These are phyloP conservation scores for Cochlearia excelsa DNA, from an alignment of 345 rosid genomes.

Conservation along the genomic window DNA sequence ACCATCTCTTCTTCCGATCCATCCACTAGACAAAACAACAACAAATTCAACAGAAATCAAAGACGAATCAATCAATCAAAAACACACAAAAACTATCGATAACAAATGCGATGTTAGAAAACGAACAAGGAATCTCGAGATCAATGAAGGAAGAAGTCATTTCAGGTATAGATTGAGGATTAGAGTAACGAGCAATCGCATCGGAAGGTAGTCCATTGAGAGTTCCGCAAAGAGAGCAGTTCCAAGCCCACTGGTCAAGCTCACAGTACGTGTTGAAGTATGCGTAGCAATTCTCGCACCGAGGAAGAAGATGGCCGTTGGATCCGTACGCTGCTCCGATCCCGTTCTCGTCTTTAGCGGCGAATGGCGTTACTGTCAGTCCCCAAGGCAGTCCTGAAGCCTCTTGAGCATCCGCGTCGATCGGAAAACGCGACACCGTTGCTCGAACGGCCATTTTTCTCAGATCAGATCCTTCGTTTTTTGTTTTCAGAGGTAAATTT, in stretches of 20 bases:
- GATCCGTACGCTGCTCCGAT: slow-evolving; percentile 71
- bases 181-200: slow-evolving; percentile 76
- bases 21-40: slow-evolving; percentile 46
- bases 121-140: slow-evolving; percentile 77
- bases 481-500: background rate
- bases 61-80: slow-evolving; percentile 4
- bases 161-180: slow-evolving; percentile 72
- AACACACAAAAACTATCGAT: background rate
- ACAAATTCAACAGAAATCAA: background rate
- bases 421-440: slow-evolving; percentile 75
- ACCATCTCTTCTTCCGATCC: slow-evolving; percentile 74
- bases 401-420: slow-evolving; percentile 73
- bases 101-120: background rate
- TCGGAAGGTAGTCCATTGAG: slow-evolving; percentile 77
- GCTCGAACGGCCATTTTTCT: slow-evolving; percentile 69
- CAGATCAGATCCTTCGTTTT: background rate
- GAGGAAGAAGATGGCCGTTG: slow-evolving; percentile 74
- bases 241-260: slow-evolving; percentile 98
- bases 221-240: slow-evolving; percentile 81
- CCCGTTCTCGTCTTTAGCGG: slow-evolving; percentile 83
- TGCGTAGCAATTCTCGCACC: slow-evolving; percentile 90
- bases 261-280: slow-evolving; percentile 94
- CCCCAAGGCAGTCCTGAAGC: slow-evolving; percentile 93
- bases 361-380: slow-evolving; percentile 79
- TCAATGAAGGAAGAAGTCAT: slow-evolving; percentile 91